Base-by-base conservation (phyloP, 2,329 filamentous ascomycete genomes). In the Sarocladiaceae sp. region DNA sequence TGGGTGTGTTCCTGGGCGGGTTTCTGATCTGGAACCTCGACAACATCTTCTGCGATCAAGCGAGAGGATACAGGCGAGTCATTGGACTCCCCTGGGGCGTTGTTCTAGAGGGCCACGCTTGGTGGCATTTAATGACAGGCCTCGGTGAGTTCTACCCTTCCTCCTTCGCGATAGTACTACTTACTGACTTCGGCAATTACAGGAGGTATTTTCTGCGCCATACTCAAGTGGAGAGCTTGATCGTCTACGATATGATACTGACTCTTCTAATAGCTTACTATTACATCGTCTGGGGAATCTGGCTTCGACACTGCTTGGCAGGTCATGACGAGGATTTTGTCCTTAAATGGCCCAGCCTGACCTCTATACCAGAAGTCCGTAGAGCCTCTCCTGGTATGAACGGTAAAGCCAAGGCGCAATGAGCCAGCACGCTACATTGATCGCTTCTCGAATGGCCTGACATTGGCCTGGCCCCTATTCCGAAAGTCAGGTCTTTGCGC, bases 211-310 rank as follows among this genome's bases (percentile, higher is more conserved):
- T n/a, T n/a, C n/a, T n/a, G n/a, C n/a, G n/a, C n/a, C n/a, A n/a
- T n/a, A n/a, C n/a, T n/a, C n/a, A n/a, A n/a, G n/a, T n/a, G n/a
- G n/a, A n/a, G n/a, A n/a, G n/a, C n/a, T n/a, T n/a, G n/a, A n/a
- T n/a, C n/a, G n/a, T n/a, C n/a, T n/a, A n/a, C 17, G 28, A 10
- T 36, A 17, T n/a, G 3, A 25, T n/a, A 28, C 47, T 50, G 20
- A 50, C 47, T 36, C 11, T 7, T n/a, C n/a, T 3, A 29, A 29
- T 53, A 65, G 89, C 89, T 15, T 95, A 95, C 67, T 87, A 86
- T 63, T 90, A 93, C 64, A 90, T 95, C 59, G 74, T 83, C 13
- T 95, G 90, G 89, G 86, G 88, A 3, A 83, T 92, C 23, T 93
- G 88, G 86, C 76, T 94, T 17, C 81, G 88, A 36, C 84, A 87